Percentiles rank a stretch among this genome's conserved stretches.
Evolutionary conservation across 306 rosid genomes (phyloP).

Genomic region (barrel medic (Medicago truncatula)): MtrunA17r5.0-ANR NC_053048.1:52384001-52384500

Average conservation of each 20-base stretch:
- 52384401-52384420: no score
- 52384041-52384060: constrained; percentile 86
- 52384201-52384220: background rate
- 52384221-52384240: constrained; percentile 22
- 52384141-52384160: constrained; percentile 78
- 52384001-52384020: constrained; percentile 86
- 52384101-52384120: constrained; percentile 88
- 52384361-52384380: constrained; percentile 18
- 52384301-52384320: constrained; percentile 35
- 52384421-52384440: no score
- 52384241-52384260: background rate
- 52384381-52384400: background rate
- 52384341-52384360: constrained; percentile 8
- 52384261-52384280: constrained; percentile 12
- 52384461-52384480: no score
- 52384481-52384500: no score
- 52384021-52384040: constrained; percentile 76
- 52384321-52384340: background rate
- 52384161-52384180: constrained; percentile 43
- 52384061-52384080: constrained; percentile 82
- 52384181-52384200: constrained; percentile 21
- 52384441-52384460: no score
- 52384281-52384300: background rate
- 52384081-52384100: constrained; percentile 89
- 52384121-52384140: constrained; percentile 72